Evolutionary conservation across 2,329 filamentous ascomycete genomes (phyloP), one percentile per base, ranked within the genome.

Genomic region (Penicillium sp.): DNA sequence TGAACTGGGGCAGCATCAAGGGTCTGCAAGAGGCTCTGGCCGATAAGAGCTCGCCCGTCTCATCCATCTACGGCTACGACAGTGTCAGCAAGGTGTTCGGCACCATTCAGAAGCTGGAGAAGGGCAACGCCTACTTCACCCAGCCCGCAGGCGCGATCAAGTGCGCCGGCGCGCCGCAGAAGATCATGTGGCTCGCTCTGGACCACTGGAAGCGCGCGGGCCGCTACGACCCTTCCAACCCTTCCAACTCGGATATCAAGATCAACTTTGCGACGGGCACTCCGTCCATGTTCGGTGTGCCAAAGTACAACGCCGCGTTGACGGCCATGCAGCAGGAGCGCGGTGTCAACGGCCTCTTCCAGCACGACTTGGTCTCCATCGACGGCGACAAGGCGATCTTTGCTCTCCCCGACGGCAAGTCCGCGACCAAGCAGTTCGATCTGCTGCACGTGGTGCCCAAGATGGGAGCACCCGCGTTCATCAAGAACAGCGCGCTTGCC

Each of bases 131-230:
- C 32, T 75, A 83, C 55, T 83, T 83, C 69, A 82, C 80, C 1
- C 80, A 82, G 54, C 81, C 81, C 2, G 72, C 77, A 0, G 80
- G 81, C 39, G 70, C 76, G 5, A 72, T 83, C 66, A 83, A 83
- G 66, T 83, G 81, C 54, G 81, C 81, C 2, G 81, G 81, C 38
- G 81, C 80, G 2, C 81, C 81, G 9, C 81, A 83, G 55, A 83
- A 83, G 67, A 70, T 77, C 59, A 78, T 83, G 78, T 83, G 81
- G 81, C 73, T 83, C 13, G 81, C 81, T 1, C 66, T 82, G 37
- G 79, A 83, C 59, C 66, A 80, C 65, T 83, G 81, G 81, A 80
- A 78, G 66, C 67, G 69, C 27, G 70, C 71, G 0, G 80, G 79
- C 1, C 62, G 80, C 3, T 82, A 82, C 65, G 62, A 75, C 46